Conservation (phyloP, 331 rosid species). For the Rosa hybrid region DNA sequence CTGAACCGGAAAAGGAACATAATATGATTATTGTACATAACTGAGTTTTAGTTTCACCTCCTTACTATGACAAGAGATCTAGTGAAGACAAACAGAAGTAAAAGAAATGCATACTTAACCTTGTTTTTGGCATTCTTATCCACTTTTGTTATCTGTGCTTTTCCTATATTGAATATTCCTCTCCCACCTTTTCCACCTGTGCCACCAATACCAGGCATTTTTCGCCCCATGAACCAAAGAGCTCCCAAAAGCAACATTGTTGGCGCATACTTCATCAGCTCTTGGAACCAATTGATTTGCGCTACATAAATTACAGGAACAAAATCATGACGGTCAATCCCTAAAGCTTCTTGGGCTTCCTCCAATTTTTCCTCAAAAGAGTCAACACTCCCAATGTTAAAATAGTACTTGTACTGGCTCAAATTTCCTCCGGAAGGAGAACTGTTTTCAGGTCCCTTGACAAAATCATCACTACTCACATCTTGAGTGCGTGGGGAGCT, state of each 20-base stretch:
- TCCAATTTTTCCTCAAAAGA: slow-evolving; percentile 92
- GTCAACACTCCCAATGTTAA: slow-evolving; percentile 84
- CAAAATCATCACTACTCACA: slow-evolving; percentile 51
- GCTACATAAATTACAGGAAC: slow-evolving; percentile 75
- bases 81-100: slow-evolving; percentile 7
- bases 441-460: slow-evolving; percentile 42
- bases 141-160: slow-evolving; percentile 70
- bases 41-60: slow-evolving; percentile 6
- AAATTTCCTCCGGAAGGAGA: slow-evolving; percentile 39
- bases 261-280: slow-evolving; percentile 59
- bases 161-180: slow-evolving; percentile 86
- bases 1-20: slow-evolving; percentile 36
- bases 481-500: slow-evolving; percentile 38
- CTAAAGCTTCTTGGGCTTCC: slow-evolving; percentile 77
- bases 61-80: not conserved
- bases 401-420: slow-evolving; percentile 60
- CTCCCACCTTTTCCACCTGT: slow-evolving; percentile 60
- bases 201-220: slow-evolving; percentile 67
- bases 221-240: slow-evolving; percentile 50
- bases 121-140: slow-evolving; percentile 84
- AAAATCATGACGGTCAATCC: slow-evolving; percentile 70
- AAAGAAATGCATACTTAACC: slow-evolving; percentile 42
- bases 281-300: slow-evolving; percentile 68
- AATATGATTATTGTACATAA: not conserved
- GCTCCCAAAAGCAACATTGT: slow-evolving; percentile 60